phyloP scores from a whole-genome alignment of 257 asterid genomes.

The Leonotis leonurus region DNA sequence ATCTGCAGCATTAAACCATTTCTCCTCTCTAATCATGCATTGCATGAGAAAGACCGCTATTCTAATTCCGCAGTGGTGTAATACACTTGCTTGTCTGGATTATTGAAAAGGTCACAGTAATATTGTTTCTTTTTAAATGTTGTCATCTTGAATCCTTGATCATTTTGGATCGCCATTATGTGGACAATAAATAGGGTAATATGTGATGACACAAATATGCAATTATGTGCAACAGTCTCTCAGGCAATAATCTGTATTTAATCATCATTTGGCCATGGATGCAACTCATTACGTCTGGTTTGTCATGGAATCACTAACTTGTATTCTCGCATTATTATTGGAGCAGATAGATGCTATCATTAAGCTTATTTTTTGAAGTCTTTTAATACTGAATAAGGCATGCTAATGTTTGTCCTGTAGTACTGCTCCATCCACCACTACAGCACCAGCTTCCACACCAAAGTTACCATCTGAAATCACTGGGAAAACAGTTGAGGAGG shows the following conservation, averaged over 20 bases:
- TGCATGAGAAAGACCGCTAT: too few species aligned
- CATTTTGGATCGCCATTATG: not conserved
- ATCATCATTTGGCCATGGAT: too few species aligned
- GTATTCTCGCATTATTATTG: not conserved
- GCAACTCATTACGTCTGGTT: too few species aligned
- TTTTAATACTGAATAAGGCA: slow-evolving; percentile 5
- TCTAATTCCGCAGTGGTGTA: too few species aligned
- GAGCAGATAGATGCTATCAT: not conserved
- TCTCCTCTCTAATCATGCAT: too few species aligned
- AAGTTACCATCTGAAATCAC: slow-evolving; percentile 91
- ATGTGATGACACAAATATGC: not conserved
- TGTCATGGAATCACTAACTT: too few species aligned
- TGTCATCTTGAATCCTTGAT: not conserved
- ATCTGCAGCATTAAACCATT: too few species aligned
- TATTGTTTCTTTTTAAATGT: not conserved
- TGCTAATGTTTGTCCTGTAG: slow-evolving; percentile 26
- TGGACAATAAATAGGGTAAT: not conserved
- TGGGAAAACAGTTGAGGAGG: slow-evolving; percentile 96
- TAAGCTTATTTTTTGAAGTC: slow-evolving; percentile 11
- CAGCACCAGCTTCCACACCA: slow-evolving; percentile 46
- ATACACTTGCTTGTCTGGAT: not conserved
- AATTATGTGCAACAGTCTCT: too few species aligned
- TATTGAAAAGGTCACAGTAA: not conserved
- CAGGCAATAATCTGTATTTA: too few species aligned
- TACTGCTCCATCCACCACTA: too few species aligned